Base-by-base conservation (phyloP, 306 rosid genomes). In the Glycine tomentella region DNA sequence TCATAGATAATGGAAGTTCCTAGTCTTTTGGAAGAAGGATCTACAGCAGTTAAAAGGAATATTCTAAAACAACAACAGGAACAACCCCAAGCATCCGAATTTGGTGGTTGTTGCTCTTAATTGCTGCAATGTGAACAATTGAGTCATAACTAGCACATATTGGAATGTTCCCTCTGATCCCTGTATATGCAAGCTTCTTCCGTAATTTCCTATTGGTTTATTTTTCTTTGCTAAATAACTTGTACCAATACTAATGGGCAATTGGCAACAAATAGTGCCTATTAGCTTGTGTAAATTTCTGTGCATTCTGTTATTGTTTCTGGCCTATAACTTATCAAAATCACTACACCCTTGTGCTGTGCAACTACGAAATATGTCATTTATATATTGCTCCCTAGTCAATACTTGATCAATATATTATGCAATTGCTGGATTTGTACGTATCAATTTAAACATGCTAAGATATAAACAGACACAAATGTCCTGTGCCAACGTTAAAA, bases 1-100 rank as follows among this genome's bases (percentile, higher is more conserved):
- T 81, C 56, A 65, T 80, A 94, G 98, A 93, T 93, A 81, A 92
- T 89, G 98, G 99, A 92, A 87, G 90, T 87, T 84, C 99, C 99
- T 7, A 90, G 93, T 77, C 98, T 96, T 8, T 56, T 92, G 85
- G 95, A 93, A 85, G 97, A 92, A 89, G 98, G 97, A 56, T 90
- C 99, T 16, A 87, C 76, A 61, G 83, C 68, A 42, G 86, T 81
- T 46, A 95, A 91, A 85, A 87, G 91, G 84, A 92, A 83, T 70
- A 82, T 87, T 72, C 75, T 89, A 72, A 89, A 91, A 91, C 98
- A 59, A 79, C 87, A 87, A 57, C 93, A 75, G 61, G 91, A 88
- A 79, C 74, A 88, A 81, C 76, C 86, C 20, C 87, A 85, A 70
- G 52, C 89, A 77, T 75, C 92, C 36, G 79, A 87, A 73, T 45